These are phyloP conservation scores for Malbranchea zuffiana DNA, from an alignment of 2,329 filamentous ascomycete genomes.

Conservation along the genomic window DNA sequence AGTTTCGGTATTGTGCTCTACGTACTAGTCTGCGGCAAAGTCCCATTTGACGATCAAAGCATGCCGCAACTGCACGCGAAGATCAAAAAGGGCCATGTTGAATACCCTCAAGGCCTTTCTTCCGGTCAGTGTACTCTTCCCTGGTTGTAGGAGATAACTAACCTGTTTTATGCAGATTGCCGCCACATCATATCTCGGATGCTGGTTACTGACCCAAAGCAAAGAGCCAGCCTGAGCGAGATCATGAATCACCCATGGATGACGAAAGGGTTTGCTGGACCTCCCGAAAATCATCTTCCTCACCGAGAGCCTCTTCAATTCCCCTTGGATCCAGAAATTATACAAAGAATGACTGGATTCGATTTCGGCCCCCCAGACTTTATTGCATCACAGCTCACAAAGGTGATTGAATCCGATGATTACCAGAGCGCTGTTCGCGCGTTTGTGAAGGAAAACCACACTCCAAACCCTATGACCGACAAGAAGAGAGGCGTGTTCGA, in stretches of 20 bases:
- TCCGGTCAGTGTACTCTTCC: conserved; percentile 51
- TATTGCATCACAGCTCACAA: conserved; percentile 70
- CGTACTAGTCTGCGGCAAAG: conserved; percentile 92
- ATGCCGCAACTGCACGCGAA: conserved; percentile 98
- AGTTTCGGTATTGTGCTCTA: conserved; percentile 98
- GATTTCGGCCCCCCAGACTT: conserved; percentile 84
- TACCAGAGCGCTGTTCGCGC: conserved; percentile 76
- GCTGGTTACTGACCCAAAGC: conserved; percentile 86
- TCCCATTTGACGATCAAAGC: conserved; percentile 97
- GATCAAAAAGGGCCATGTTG: conserved; percentile 93
- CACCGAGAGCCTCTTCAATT: conserved; percentile 71
- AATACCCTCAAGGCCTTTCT: conserved; percentile 89
- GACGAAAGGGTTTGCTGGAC: conserved; percentile 74
- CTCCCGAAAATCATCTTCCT: conserved; percentile 83
- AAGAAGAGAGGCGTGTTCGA: conserved; percentile 88
- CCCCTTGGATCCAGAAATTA: conserved; percentile 70
- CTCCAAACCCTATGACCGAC: conserved; percentile 52
- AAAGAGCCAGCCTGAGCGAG: conserved; percentile 76
- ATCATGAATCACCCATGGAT: conserved; percentile 96
- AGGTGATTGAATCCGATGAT: conserved; percentile 83
- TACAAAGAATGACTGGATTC: conserved; percentile 94
- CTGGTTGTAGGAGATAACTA: conserved; percentile 10
- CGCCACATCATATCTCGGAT: conserved; percentile 85
- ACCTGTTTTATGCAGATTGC: conserved; percentile 54
- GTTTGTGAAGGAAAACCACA: conserved; percentile 54